phyloP scores from a whole-genome alignment of 768 basidiomycete species.

The Tylopilus balloui region DNA sequence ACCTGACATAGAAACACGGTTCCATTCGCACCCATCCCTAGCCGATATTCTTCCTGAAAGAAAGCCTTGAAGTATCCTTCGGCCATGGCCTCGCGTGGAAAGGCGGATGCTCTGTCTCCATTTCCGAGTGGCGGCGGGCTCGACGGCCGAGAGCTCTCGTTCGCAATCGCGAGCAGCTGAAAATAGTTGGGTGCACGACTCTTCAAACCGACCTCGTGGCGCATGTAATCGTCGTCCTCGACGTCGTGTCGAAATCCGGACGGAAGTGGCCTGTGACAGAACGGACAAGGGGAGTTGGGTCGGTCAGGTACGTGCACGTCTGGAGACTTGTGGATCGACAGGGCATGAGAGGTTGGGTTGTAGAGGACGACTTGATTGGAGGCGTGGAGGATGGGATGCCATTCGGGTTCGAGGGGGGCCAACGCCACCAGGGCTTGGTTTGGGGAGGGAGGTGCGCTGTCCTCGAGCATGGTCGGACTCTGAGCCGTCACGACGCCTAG shows the following conservation, averaged over 20 bases:
- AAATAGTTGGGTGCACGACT: slow-evolving; percentile 74
- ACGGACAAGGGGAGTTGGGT: slow-evolving; percentile 52
- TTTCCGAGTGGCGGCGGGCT: slow-evolving; percentile 39
- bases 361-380: slow-evolving; percentile 86
- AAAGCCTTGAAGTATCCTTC: slow-evolving; percentile 92
- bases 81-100: slow-evolving; percentile 72
- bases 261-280: slow-evolving; percentile 63
- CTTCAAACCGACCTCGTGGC: slow-evolving; percentile 40
- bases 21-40: slow-evolving; percentile 96
- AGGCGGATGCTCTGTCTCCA: slow-evolving; percentile 32
- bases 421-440: slow-evolving; percentile 29
- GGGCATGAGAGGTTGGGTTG: slow-evolving; percentile 79
- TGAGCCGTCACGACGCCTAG: neutral
- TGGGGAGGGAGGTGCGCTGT: slow-evolving; percentile 31
- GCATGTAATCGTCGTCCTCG: slow-evolving; percentile 25
- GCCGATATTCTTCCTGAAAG: slow-evolving; percentile 82
- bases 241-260: slow-evolving; percentile 35
- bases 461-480: slow-evolving; percentile 25
- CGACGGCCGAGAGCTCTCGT: slow-evolving; percentile 54
- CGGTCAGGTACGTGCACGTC: slow-evolving; percentile 20
- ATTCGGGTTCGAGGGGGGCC: slow-evolving; percentile 36
- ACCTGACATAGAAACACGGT: slow-evolving; percentile 88
- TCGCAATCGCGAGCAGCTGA: slow-evolving; percentile 67
- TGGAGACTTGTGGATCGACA: slow-evolving; percentile 52
- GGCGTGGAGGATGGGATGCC: slow-evolving; percentile 79